Base-by-base conservation (phyloP, 2,329 filamentous ascomycete genomes). In the Calonectria pteridis region DNA sequence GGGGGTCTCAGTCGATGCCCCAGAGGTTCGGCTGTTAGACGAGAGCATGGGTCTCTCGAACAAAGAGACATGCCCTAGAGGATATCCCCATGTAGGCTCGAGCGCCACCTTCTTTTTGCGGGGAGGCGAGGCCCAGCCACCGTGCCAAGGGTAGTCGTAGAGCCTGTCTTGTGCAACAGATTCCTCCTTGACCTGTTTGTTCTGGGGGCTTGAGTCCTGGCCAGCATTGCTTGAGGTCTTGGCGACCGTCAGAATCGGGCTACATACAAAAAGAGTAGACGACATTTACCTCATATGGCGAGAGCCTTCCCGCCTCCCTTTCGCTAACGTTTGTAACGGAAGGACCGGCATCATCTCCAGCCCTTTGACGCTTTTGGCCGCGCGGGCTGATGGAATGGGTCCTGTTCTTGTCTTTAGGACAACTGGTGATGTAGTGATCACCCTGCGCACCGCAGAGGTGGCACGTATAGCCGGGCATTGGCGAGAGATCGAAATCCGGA, bases 201-300 rank as follows among this genome's bases (percentile, higher is more conserved):
- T 69, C 16, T 13, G 26, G 13, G 53, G 66, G 28, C 53, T 62
- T 23, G 51, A 40, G n/a, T 62, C 55, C 26, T 20, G 11, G 6
- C 67, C 35, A 13, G 33, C 20, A 43, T 26, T 43, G 43, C 55
- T 69, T 13, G 67, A 63, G 49, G 9, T 55, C 68, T 71, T 26
- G 14, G 29, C 11, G 26, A 28, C 26, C 31, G 18, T 71, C 29
- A 71, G 29, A 59, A 10, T 28, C 18, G 29, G 35, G 26, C n/a
- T 9, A 14, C 28, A 20, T 13, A 16, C n/a, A 59, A 13, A n/a
- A 71, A 35, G 37, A 11, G 6, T n/a, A 1, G 37, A 28, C 16
- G 10, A 6, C 28, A 35, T 49, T n/a, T n/a, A 62, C 72, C 49
- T 79, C 76, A 80, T 78, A 82, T 40, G 80, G 77, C 29, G 80